phyloP scores from a whole-genome alignment of 2,329 filamentous ascomycete species.

The Myriosclerotinia scirpicola region DNA sequence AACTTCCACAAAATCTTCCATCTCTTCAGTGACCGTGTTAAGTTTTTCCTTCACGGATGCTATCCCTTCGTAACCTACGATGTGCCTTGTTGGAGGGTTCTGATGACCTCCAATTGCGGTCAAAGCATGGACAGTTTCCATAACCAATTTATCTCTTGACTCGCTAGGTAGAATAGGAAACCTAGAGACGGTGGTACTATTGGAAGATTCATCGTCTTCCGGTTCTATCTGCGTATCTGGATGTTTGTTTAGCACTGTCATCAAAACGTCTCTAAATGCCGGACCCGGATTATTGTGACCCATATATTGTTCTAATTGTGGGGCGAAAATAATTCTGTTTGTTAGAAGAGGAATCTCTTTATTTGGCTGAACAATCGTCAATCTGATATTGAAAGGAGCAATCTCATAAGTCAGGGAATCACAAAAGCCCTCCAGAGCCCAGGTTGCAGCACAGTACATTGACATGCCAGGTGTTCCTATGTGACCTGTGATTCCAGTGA shows the following conservation, averaged over 20 bases:
- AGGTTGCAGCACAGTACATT: slow-evolving; percentile 88
- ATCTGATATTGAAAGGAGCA: slow-evolving; percentile 92
- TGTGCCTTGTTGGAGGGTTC: slow-evolving; percentile 90
- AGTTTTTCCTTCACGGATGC: slow-evolving; percentile 91
- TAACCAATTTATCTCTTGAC: slow-evolving; percentile 71
- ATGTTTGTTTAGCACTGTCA: slow-evolving; percentile 74
- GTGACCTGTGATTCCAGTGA: slow-evolving; percentile 88
- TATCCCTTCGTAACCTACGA: slow-evolving; percentile 87
- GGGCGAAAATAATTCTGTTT: slow-evolving; percentile 82
- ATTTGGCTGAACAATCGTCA: slow-evolving; percentile 93
- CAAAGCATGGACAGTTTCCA: slow-evolving; percentile 88
- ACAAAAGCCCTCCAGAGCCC: slow-evolving; percentile 94
- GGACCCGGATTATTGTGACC: slow-evolving; percentile 72
- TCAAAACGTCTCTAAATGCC: slow-evolving; percentile 78
- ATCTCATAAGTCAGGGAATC: slow-evolving; percentile 95
- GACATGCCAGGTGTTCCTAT: slow-evolving; percentile 89
- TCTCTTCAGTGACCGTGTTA: slow-evolving; percentile 91
- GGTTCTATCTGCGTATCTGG: slow-evolving; percentile 57
- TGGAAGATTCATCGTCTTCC: slow-evolving; percentile 28
- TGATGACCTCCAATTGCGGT: slow-evolving; percentile 93
- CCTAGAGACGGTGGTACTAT: slow-evolving; percentile 54
- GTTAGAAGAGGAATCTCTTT: slow-evolving; percentile 88
- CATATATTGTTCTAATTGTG: slow-evolving; percentile 69
- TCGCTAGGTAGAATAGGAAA: slow-evolving; percentile 71
- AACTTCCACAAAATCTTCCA: slow-evolving; percentile 93